These are phyloP conservation scores for Auriculariales sp. DNA, from an alignment of 768 basidiomycete species.

Conservation along the genomic window DNA sequence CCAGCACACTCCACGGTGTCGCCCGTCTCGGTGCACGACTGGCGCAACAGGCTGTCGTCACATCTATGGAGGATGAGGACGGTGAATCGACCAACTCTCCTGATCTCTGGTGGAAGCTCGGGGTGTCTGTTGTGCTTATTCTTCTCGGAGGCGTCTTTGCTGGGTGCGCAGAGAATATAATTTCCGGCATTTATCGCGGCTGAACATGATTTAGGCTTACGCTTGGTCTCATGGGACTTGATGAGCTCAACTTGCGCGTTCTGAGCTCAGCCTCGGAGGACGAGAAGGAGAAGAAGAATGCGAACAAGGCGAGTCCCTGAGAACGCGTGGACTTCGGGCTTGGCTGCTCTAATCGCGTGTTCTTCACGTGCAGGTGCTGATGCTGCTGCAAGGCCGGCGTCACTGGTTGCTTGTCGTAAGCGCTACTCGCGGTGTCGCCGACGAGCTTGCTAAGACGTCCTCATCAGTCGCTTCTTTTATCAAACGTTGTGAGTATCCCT, in stretches of 20 bases:
- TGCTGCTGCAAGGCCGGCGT: constrained; percentile 27
- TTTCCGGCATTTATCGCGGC: not conserved
- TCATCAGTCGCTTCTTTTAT: not conserved
- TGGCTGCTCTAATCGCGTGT: not conserved
- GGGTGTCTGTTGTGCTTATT: constrained; percentile 54
- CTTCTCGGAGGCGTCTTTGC: constrained; percentile 84
- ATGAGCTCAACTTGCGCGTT: constrained; percentile 81
- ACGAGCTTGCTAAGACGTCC: not conserved
- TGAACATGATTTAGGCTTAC: constrained; percentile 42
- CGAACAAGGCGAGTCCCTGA: constrained; percentile 35
- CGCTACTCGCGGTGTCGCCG: not conserved
- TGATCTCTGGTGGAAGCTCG: constrained; percentile 62
- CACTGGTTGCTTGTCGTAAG: constrained; percentile 31
- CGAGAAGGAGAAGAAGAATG: constrained; percentile 47
- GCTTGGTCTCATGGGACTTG: constrained; percentile 85
- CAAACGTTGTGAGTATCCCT: not conserved
- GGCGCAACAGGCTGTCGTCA: too few relatives aligned
- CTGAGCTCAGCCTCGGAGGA: constrained; percentile 73
- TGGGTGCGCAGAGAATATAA: constrained; percentile 38
- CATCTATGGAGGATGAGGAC: too few relatives aligned
- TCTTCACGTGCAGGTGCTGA: constrained; percentile 22
- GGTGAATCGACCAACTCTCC: constrained; percentile 30
- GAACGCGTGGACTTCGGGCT: too few relatives aligned
- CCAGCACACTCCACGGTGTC: too few relatives aligned
- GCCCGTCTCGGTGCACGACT: too few relatives aligned